These are phyloP conservation scores for Trichopus zeylanicus DNA, from an alignment of 116 monocot species.

Conservation along the genomic window DNA sequence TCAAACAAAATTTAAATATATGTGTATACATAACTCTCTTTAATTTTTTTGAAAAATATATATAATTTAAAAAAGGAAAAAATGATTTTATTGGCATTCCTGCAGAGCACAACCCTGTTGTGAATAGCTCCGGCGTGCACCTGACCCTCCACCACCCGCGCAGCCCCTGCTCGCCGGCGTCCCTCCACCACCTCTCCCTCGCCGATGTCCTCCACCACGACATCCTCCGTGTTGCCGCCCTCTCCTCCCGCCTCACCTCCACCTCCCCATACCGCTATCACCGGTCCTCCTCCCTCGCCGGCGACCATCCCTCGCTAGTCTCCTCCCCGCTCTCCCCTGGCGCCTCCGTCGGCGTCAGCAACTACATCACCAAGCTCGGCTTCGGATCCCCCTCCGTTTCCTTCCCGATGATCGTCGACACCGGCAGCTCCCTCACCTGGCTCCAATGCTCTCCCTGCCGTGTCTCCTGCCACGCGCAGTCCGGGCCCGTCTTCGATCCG, in stretches of 20 bases:
- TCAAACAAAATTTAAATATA: too few species aligned
- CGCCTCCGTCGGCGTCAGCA: conserved; percentile 61
- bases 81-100: too few species aligned
- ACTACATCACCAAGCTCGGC: conserved; percentile 58
- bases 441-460: conserved; percentile 83
- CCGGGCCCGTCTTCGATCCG: conserved; percentile 66
- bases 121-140: conserved; percentile 36
- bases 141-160: conserved; percentile 51
- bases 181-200: conserved; percentile 22
- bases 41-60: too few species aligned
- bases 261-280: conserved; percentile 1
- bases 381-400: conserved; percentile 53
- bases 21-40: too few species aligned
- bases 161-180: conserved; percentile 51
- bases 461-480: conserved; percentile 67
- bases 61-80: too few species aligned
- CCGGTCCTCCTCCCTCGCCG: not conserved
- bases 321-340: conserved; percentile 54
- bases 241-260: conserved; percentile 31
- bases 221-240: conserved; percentile 28
- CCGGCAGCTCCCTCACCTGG: conserved; percentile 85
- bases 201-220: conserved; percentile 56
- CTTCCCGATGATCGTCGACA: conserved; percentile 75
- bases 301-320: conserved; percentile 2
- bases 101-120: too few species aligned